Conservation (phyloP, 2,329 filamentous ascomycete species). For the Penicillium sp. region DNA sequence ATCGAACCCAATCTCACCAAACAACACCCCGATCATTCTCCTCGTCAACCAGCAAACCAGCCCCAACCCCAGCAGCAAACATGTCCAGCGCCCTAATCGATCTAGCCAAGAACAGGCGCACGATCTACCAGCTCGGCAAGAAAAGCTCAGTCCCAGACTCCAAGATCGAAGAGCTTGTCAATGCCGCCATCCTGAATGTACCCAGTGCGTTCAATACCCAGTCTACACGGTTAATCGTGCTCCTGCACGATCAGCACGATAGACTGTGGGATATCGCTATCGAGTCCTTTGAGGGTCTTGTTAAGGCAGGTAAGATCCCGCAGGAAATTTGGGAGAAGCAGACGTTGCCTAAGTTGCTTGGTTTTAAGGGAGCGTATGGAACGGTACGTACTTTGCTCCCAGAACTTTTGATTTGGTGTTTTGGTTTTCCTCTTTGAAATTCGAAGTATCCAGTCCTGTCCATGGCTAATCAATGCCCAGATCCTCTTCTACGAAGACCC, state of each 20-base stretch:
- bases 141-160: conserved; percentile 37
- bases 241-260: conserved; percentile 80
- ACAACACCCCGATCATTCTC: not conserved
- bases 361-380: conserved; percentile 72
- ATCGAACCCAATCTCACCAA: not conserved
- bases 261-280: conserved; percentile 78
- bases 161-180: conserved; percentile 39
- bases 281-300: conserved; percentile 65
- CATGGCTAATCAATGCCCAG: conserved; percentile 18
- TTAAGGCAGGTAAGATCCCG: conserved; percentile 53
- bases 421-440: not conserved
- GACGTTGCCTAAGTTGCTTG: conserved; percentile 49
- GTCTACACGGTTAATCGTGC: conserved; percentile 72
- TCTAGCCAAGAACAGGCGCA: conserved; percentile 36
- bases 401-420: conserved; percentile 50
- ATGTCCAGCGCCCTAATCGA: conserved; percentile 30
- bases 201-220: conserved; percentile 90
- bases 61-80: not conserved
- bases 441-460: not conserved
- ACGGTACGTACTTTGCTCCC: conserved; percentile 41
- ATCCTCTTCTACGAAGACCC: conserved; percentile 86
- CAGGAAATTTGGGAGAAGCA: conserved; percentile 57
- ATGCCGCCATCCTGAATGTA: conserved; percentile 61
- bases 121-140: conserved; percentile 39
- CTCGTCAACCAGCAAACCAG: not conserved